Percentiles rank a stretch among this genome's conserved stretches.
Conservation (phyloP, 2,329 filamentous ascomycete genomes). For the Stagonosporopsis chrysanthemi region DNA sequence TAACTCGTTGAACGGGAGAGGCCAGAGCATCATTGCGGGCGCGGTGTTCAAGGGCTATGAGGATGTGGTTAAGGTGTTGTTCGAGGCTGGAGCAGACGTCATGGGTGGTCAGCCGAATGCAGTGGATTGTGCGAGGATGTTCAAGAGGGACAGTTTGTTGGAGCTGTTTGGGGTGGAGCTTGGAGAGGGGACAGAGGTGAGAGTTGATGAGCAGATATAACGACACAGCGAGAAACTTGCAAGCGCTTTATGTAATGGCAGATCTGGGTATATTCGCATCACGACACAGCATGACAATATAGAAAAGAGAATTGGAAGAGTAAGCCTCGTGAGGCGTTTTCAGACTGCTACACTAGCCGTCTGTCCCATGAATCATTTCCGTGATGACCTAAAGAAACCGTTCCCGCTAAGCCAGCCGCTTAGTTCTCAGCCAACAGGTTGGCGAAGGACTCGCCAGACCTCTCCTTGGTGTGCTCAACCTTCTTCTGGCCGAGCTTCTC, state of each 20-base stretch:
- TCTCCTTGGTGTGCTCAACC: slow-evolving; percentile 67
- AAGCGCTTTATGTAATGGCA: background rate
- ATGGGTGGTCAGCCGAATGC: slow-evolving; percentile 55
- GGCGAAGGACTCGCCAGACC: slow-evolving; percentile 61
- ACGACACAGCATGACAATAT: slow-evolving; percentile 7
- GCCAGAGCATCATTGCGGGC: slow-evolving; percentile 73
- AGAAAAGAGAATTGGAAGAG: slow-evolving; percentile 15
- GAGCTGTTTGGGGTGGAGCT: slow-evolving; percentile 39
- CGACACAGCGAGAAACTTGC: background rate
- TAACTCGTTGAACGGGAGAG: slow-evolving; percentile 71
- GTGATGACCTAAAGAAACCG: slow-evolving; percentile 32
- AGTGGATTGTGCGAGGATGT: slow-evolving; percentile 57
- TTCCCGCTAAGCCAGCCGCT: slow-evolving; percentile 34
- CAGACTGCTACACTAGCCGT: slow-evolving; percentile 42
- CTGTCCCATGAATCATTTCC: slow-evolving; percentile 32
- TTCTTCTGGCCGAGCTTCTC: slow-evolving; percentile 79
- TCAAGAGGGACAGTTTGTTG: slow-evolving; percentile 49
- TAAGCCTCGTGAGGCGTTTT: slow-evolving; percentile 26
- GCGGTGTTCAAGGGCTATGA: slow-evolving; percentile 76
- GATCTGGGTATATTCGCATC: slow-evolving; percentile 19
- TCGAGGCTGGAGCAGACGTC: slow-evolving; percentile 53
- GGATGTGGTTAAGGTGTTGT: slow-evolving; percentile 65
- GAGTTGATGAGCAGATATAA: slow-evolving; percentile 2
- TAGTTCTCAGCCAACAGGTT: slow-evolving; percentile 59
- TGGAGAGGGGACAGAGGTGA: slow-evolving; percentile 19